Base-by-base conservation (phyloP, 345 rosid genomes). In the Erodium maritimum region DNA sequence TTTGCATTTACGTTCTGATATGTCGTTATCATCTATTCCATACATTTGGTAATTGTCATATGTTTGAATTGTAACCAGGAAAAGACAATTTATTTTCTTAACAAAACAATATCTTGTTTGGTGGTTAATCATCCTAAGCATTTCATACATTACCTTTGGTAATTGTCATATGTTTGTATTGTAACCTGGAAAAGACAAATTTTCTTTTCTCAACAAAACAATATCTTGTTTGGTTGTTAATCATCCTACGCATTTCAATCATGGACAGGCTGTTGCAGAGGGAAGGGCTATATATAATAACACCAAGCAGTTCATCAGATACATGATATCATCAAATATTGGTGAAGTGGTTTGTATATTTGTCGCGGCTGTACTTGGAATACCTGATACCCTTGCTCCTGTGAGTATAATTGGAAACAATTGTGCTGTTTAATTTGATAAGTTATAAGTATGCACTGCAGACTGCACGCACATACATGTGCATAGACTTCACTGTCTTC, bases 321-420 rank as follows among this genome's bases (percentile, higher is more conserved):
- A 93, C 83, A 93, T 93, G 97, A 93, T 93, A 70, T 93, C 99
- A 50, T 93, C 99, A 64, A 93, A 93, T 79, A 93, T 93, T 65
- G 99, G 99, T 58, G 99, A 93, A 85, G 97, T 93, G 34, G 96
- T 93, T 73, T 93, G 99, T 62, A 93, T 93, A 71, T 93, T 93
- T 81, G 99, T 93, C 61, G 99, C 99, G 66, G 96, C 97, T 74
- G 95, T 90, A 50, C 84, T 93, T 66, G 99, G 99, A 65, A 85
- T 93, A 71, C 99, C 99, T 33, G 99, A 93, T 74, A 89, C 96
- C 61, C 82, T 93, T 66, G 97, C 99, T 4, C 99, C 99, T 61
- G 99, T 93, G 72, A 89, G 99, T 80, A 61, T 67, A 62, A 69
- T 66, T 67, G 21, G 16, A 62, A 17, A 65, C 50, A 33, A 65